Evolutionary conservation across 768 basidiomycete species (phyloP).

Genomic region (Tulasnella sp.): DNA sequence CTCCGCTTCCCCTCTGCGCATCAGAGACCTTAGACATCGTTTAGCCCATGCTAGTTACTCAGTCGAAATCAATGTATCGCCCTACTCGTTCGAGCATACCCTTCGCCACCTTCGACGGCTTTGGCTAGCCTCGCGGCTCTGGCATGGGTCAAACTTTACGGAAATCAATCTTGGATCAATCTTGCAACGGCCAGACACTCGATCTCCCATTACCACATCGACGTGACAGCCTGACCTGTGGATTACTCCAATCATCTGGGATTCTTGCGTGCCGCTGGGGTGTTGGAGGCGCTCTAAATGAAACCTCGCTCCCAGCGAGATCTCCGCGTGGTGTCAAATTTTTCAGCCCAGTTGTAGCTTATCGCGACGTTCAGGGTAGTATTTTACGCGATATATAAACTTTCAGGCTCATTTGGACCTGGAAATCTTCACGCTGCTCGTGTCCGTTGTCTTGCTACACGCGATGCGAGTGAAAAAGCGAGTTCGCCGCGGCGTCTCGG

Average conservation of each 20-base stretch:
- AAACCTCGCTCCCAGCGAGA: background rate
- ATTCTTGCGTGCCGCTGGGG: background rate
- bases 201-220: background rate
- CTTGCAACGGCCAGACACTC: background rate
- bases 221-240: background rate
- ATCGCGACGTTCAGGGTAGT: constrained; percentile 1
- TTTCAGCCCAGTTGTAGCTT: background rate
- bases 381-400: background rate
- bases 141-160: constrained; percentile 6
- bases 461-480: background rate
- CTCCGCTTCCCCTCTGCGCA: background rate
- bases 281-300: constrained; percentile 4
- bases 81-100: background rate
- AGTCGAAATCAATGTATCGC: background rate
- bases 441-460: background rate
- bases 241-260: constrained; percentile 2
- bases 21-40: background rate
- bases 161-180: constrained; percentile 2
- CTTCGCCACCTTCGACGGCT: constrained; percentile 6
- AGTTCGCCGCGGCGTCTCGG: constrained; percentile 17
- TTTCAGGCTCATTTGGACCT: background rate
- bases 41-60: background rate
- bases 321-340: background rate
- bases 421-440: background rate
- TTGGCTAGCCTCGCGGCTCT: constrained; percentile 6